These are phyloP conservation scores for Fusarium odoratissimum DNA, from an alignment of 2,329 filamentous ascomycete species.

Conservation along the genomic window DNA sequence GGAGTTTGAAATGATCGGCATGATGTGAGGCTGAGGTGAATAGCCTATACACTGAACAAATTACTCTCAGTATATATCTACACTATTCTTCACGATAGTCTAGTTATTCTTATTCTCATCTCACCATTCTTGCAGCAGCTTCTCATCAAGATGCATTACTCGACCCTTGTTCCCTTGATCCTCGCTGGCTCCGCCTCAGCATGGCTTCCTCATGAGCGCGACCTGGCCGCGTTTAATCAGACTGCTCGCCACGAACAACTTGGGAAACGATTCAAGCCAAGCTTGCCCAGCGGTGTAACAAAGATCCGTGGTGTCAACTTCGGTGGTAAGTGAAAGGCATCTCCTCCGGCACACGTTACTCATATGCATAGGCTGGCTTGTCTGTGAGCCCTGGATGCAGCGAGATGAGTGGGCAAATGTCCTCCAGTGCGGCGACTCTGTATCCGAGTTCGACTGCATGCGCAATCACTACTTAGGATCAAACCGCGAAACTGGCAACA, in stretches of 20 bases:
- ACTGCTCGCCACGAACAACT: conserved; percentile 32
- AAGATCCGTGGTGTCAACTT: conserved; percentile 37
- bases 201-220: conserved; percentile 30
- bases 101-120: rapidly evolving
- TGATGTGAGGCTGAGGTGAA: not conserved
- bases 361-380: conserved; percentile 23
- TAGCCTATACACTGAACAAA: not conserved
- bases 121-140: rapidly evolving
- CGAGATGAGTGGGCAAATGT: conserved; percentile 16
- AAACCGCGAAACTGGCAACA: conserved; percentile 25
- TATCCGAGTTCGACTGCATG: conserved; percentile 36
- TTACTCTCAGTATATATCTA: not conserved
- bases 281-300: conserved; percentile 5
- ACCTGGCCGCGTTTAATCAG: conserved; percentile 31
- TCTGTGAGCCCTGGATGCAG: conserved; percentile 28
- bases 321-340: conserved; percentile 1
- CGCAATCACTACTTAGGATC: conserved; percentile 21
- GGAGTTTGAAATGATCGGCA: not conserved
- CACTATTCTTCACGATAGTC: not conserved
- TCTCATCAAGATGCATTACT: not conserved
- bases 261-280: conserved; percentile 27
- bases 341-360: no score
- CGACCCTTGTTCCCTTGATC: not conserved
- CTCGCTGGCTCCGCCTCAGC: conserved; percentile 15
- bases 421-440: conserved; percentile 15